phyloP scores from a whole-genome alignment of 768 basidiomycete species.

The Pholiota microspora region DNA sequence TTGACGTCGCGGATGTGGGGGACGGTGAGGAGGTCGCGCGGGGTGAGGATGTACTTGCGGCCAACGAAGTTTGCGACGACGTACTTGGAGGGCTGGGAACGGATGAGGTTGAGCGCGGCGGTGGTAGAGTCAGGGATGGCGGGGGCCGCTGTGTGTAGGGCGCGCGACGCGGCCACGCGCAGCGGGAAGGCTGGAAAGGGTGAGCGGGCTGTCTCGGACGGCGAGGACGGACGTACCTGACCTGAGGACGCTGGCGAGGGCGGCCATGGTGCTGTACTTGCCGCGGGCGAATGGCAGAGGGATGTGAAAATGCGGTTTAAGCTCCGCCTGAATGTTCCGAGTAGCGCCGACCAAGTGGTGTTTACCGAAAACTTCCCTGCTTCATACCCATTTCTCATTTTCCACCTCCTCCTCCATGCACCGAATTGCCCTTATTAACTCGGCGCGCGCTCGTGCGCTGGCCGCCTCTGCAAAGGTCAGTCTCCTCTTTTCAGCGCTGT shows the following conservation, averaged over 20 bases:
- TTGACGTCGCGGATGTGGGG: conserved; percentile 83
- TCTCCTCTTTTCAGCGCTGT: conserved; percentile 1
- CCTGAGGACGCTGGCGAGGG: conserved; percentile 28
- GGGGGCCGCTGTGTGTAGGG: conserved; percentile 15
- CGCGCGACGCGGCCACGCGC: conserved; percentile 8
- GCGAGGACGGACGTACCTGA: conserved; percentile 24
- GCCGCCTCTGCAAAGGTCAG: conserved; percentile 65
- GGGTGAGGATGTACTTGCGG: conserved; percentile 84
- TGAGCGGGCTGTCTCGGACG: neutral
- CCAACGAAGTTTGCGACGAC: conserved; percentile 86
- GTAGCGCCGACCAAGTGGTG: conserved; percentile 37
- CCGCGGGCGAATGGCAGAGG: conserved; percentile 8
- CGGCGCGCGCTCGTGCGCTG: conserved; percentile 74
- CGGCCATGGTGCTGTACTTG: conserved; percentile 21
- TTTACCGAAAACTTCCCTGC: conserved; percentile 44
- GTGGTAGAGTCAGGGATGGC: conserved; percentile 37
- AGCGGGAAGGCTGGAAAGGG: conserved; percentile 1
- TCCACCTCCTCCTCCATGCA: conserved; percentile 64
- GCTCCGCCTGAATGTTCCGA: conserved; percentile 48
- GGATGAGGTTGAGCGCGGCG: conserved; percentile 75
- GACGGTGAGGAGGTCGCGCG: conserved; percentile 90
- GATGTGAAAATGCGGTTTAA: conserved; percentile 27
- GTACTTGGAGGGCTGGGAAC: conserved; percentile 91
- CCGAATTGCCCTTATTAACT: conserved; percentile 82
- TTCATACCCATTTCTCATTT: conserved; percentile 40